Conservation (phyloP, 1,284 basidiomycete species). For the Porodaedalea pini region DNA sequence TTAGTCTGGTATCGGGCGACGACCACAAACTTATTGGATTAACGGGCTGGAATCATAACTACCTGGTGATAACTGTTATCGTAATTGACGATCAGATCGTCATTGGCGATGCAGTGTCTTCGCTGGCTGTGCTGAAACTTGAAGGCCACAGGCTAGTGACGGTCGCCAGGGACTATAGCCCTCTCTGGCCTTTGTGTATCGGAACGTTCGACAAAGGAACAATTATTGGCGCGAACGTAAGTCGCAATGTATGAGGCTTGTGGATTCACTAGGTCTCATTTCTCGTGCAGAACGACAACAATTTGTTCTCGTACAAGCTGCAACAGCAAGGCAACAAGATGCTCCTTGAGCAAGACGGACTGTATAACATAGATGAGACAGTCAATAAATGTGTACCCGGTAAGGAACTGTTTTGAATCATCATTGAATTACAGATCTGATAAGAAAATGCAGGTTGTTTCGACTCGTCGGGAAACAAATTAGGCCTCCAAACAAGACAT, state of each 20-base stretch:
- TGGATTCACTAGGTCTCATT: slow-evolving; percentile 1
- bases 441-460: slow-evolving; percentile 1
- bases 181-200: slow-evolving; percentile 66
- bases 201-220: slow-evolving; percentile 50
- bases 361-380: slow-evolving; percentile 65
- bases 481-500: slow-evolving; percentile 51
- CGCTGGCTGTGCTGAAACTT: slow-evolving; percentile 69
- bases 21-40: slow-evolving; percentile 41
- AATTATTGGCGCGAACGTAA: slow-evolving; percentile 77
- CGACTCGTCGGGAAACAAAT: background rate
- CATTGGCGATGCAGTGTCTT: slow-evolving; percentile 80
- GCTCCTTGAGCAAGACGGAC: slow-evolving; percentile 57
- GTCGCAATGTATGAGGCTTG: slow-evolving; percentile 26
- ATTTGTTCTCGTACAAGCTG: slow-evolving; percentile 69
- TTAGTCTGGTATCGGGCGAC: slow-evolving; percentile 35
- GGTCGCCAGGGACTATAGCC: slow-evolving; percentile 74
- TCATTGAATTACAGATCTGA: background rate
- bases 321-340: slow-evolving; percentile 38
- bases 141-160: slow-evolving; percentile 47
- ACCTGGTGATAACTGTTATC: slow-evolving; percentile 65
- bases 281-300: slow-evolving; percentile 59
- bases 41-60: slow-evolving; percentile 75
- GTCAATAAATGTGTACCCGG: slow-evolving; percentile 69
- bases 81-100: slow-evolving; percentile 50
- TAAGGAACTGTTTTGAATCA: slow-evolving; percentile 27